A percentile compares a stretch with the other conserved stretches of the same genome.
phyloP scores from a whole-genome alignment of 352 stramenopile genomes.

The Achlya hypogyna region DNA sequence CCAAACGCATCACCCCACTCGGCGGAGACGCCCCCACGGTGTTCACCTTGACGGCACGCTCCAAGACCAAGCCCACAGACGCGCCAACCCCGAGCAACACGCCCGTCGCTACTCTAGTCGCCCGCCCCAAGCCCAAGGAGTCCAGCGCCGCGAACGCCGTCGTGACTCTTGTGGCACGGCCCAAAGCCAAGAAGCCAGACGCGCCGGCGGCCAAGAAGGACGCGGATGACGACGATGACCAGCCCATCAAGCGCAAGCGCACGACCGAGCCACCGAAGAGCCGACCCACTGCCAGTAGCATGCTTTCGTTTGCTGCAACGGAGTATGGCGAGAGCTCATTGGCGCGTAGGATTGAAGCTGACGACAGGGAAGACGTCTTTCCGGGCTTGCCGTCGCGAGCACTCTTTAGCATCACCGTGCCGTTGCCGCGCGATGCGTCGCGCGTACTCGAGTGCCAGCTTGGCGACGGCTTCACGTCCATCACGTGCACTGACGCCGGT shows the following conservation, averaged over 20 bases:
- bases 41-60: conserved; percentile 5
- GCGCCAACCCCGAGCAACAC: neutral
- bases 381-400: neutral
- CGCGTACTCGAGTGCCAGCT: neutral
- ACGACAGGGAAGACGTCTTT: neutral
- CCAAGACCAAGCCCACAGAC: neutral
- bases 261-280: neutral
- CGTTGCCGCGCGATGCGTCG: neutral
- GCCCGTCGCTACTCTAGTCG: neutral
- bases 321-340: neutral
- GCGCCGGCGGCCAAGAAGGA: neutral
- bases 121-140: neutral
- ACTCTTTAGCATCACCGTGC: neutral
- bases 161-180: neutral
- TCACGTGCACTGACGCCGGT: conserved; percentile 47
- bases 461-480: conserved; percentile 46
- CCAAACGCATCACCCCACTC: neutral
- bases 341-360: neutral
- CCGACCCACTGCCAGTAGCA: neutral
- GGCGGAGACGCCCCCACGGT: neutral
- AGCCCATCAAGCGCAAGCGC: conserved; percentile 8
- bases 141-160: no score
- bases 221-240: neutral
- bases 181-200: neutral
- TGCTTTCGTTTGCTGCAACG: neutral